Evolutionary conservation across 2,329 filamentous ascomycete species (phyloP), one percentile per base, ranked within the genome.

Genomic region (Metarhizium brunneum): DNA sequence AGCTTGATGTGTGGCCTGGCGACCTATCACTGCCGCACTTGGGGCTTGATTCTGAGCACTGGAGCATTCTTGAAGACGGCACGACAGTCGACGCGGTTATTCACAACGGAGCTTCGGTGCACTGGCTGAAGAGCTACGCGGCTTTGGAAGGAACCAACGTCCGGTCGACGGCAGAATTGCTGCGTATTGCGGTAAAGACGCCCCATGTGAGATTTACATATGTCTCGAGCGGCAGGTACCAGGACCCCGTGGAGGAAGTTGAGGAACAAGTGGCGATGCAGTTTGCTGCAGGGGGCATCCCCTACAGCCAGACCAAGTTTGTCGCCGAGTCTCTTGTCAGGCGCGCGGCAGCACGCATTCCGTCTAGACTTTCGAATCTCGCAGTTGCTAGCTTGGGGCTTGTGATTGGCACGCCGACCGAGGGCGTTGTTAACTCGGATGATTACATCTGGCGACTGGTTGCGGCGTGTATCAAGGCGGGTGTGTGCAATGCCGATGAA

Each of bases 221-320:
- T 40, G 47, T 57, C 16, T 35, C 48, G 8, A 52, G 54, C 25
- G 47, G 20, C 7, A 42, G 53, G 4, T 49, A 38, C 40, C 25
- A 14, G 8, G 40, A 35, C 10, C n/a, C 40, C n/a, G 3, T 13
- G 2, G 42, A 40, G 7, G 35, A 55, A 20, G 10, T 16, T 20
- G 54, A 55, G 25, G 49, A 52, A 11, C 20, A 29, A 14, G 25
- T 20, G 10, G 30, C 40, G 6, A 18, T 5, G 14, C 38, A 55
- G 2, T 14, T 55, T 16, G 30, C 42, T 16, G 36, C n/a, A 6
- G 32, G 25, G 3, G 7, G 51, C 14, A 51, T 59, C 25, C 59
- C 59, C 1, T 64, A 64, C 45, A 58, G 52, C 47, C 62, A 63
- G 54, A 62, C 61, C 2, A 64, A 64, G 48, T 63, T 63, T 38